Conservation (phyloP, 169 alveolate species). For the Amoebophrya sp. region DNA sequence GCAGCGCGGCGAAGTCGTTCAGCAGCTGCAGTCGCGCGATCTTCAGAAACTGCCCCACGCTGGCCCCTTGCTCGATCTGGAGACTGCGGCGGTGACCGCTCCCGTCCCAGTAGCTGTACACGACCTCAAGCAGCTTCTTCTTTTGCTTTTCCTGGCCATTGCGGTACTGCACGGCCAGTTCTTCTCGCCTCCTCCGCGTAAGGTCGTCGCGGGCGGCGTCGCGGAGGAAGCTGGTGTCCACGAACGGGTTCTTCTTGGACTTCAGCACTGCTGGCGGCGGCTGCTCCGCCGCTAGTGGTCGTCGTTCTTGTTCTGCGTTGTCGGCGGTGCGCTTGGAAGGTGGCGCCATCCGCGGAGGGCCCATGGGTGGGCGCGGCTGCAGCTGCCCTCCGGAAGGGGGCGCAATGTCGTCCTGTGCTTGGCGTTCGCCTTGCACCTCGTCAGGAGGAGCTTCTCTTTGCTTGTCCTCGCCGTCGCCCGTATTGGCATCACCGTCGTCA, state of each 20-base stretch:
- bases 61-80: constrained; percentile 23
- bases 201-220: constrained; percentile 26
- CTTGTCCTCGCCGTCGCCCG: no score
- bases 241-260: constrained; percentile 22
- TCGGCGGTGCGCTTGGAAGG: no score
- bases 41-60: constrained; percentile 40
- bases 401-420: no score
- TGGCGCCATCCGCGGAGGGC: no score
- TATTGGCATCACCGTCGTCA: background rate
- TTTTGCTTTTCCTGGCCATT: constrained; percentile 3
- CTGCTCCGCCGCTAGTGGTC: no score
- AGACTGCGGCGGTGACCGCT: constrained; percentile 43
- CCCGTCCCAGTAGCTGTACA: constrained; percentile 48
- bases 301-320: no score
- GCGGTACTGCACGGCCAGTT: constrained; percentile 19
- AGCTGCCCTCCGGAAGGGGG: no score
- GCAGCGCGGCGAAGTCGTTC: constrained; percentile 34
- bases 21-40: constrained; percentile 31
- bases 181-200: background rate
- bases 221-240: constrained; percentile 28
- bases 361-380: no score
- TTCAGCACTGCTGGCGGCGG: no score
- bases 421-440: no score
- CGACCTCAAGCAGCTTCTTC: constrained; percentile 35
- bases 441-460: no score